phyloP scores from a whole-genome alignment of 768 basidiomycete genomes.

The Crucibulum laeve region DNA sequence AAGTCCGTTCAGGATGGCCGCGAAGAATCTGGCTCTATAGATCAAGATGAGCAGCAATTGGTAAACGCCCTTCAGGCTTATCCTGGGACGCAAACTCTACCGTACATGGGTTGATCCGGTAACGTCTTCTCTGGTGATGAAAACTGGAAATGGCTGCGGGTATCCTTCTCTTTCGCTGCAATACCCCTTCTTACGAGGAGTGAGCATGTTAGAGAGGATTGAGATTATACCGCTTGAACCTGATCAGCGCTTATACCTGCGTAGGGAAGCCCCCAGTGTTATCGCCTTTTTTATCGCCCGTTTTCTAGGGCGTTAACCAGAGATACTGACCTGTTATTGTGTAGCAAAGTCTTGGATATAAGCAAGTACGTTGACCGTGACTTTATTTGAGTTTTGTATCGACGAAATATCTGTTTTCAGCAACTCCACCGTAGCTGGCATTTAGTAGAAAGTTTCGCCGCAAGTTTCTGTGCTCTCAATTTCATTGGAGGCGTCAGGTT shows the following conservation, averaged over 20 bases:
- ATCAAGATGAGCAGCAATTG: constrained; percentile 43
- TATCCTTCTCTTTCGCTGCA: constrained; percentile 52
- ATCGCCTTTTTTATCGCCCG: constrained; percentile 38
- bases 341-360: constrained; percentile 75
- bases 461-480: constrained; percentile 85
- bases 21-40: constrained; percentile 20
- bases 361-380: constrained; percentile 50
- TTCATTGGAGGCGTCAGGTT: constrained; percentile 87
- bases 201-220: constrained; percentile 52
- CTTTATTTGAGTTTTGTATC: neutral
- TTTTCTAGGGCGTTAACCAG: constrained; percentile 28
- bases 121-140: constrained; percentile 69
- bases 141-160: constrained; percentile 88
- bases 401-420: constrained; percentile 29
- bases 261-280: constrained; percentile 92
- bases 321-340: constrained; percentile 46
- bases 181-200: constrained; percentile 6
- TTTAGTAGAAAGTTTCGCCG: constrained; percentile 79
- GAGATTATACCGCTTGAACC: constrained; percentile 98
- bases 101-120: constrained; percentile 44
- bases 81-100: constrained; percentile 23
- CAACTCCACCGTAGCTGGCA: constrained; percentile 86
- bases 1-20: constrained; percentile 16
- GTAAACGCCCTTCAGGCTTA: constrained; percentile 30
- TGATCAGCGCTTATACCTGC: constrained; percentile 97